Base-by-base conservation (phyloP, 495 filamentous ascomycete genomes). In the Aspergillus ellipticus region DNA sequence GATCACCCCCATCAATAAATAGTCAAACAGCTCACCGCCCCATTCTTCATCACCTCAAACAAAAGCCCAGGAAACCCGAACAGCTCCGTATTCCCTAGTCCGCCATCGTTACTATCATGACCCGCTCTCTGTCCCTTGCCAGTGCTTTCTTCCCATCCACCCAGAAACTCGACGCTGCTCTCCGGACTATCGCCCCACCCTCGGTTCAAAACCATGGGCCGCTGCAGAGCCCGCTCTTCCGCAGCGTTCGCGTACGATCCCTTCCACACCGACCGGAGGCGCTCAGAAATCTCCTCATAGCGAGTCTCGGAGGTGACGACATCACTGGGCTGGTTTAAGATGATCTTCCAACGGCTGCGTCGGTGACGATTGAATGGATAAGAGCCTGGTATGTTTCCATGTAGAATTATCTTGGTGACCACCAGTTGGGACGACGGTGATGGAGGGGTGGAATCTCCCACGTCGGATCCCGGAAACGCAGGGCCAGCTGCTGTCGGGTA, bases 281-380 rank as follows among this genome's bases (percentile, higher is more conserved):
- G 75, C 33, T 76, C 71, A 16, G 88, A 87, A 7, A 89, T 79
- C 43, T 86, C 80, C 16, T 82, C 76, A 61, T 94, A 97, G 0
- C 77, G 73, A 22, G 86, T 89, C 67, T 97, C 94, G 0, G 92
- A 96, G 55, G 83, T 82, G 16, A 90, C 63, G 19, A 63, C 56
- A 8, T 67, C 58, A 1, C 51, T 54, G 6, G 67, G 60, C 0
- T 59, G 26, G 45, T 66, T 61, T 10, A 86, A 66, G 55, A 89
- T 70, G 45, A 98, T 85, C 51, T 82, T 83, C 94, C 94, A 98
- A 26, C 92, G 84, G 59, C 86, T 90, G 57, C 94, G 83, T 8
- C 94, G 87, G 68, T 97, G 90, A 21, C 94, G 82, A 68, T 98
- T 96, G 75, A 98, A 98, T 6, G 91, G 88, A 73, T 97, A 97